A percentile compares a stretch with the other conserved stretches of the same genome.
These are phyloP conservation scores for Verticillium zaregamsianum DNA, from an alignment of 2,329 filamentous ascomycete genomes.

Conservation along the genomic window DNA sequence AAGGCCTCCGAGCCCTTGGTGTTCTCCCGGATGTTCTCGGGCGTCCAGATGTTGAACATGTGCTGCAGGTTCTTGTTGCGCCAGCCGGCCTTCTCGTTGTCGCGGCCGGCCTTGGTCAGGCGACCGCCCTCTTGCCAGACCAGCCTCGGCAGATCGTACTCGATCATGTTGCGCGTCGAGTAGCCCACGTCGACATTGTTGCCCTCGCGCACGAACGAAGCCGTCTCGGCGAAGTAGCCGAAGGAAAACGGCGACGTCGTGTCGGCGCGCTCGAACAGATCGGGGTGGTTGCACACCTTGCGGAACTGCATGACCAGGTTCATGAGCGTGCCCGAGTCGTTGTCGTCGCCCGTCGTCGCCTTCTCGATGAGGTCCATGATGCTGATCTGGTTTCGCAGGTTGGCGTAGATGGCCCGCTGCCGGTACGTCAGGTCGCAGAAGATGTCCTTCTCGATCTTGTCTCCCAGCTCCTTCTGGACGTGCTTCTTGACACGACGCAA, in stretches of 20 bases:
- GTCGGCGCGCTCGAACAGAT: conserved; percentile 92
- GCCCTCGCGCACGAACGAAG: conserved; percentile 90
- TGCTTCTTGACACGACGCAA: conserved; percentile 99
- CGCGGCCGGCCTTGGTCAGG: conserved; percentile 66
- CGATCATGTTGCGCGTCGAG: conserved; percentile 80
- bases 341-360: conserved; percentile 87
- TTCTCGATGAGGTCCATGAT: conserved; percentile 99
- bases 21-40: conserved; percentile 69
- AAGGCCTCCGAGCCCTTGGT: conserved; percentile 62
- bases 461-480: conserved; percentile 95
- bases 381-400: conserved; percentile 93
- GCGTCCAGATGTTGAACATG: conserved; percentile 86
- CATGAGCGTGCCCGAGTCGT: conserved; percentile 95
- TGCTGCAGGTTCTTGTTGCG: conserved; percentile 70
- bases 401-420: conserved; percentile 89
- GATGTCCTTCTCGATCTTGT: conserved; percentile 96
- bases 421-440: conserved; percentile 97
- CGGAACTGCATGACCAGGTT: conserved; percentile 99
- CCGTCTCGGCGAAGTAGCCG: conserved; percentile 89
- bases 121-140: conserved; percentile 80
- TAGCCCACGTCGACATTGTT: conserved; percentile 76
- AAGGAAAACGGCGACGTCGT: conserved; percentile 81
- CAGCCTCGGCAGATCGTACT: conserved; percentile 76
- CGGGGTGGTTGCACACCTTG: conserved; percentile 98
- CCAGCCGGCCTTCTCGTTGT: conserved; percentile 77